phyloP scores from a whole-genome alignment of 2,329 filamentous ascomycete genomes.

The Berkeleyomyces rouxiae region DNA sequence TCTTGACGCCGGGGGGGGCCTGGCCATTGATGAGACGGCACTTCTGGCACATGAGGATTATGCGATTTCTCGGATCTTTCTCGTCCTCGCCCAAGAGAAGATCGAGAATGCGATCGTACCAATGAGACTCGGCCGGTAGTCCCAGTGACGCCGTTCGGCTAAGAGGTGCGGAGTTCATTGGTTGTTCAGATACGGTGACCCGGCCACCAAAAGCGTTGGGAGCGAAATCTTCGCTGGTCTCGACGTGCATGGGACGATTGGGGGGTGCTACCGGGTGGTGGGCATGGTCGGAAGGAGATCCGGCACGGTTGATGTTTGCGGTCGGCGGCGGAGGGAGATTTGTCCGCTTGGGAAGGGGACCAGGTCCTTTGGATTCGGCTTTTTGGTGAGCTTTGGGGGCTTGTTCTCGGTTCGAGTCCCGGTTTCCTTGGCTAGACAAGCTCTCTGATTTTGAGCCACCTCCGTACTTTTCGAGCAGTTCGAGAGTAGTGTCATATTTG shows the following conservation, averaged over 20 bases:
- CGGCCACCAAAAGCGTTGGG: slow-evolving; percentile 46
- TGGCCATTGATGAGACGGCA: slow-evolving; percentile 91
- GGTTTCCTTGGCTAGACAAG: slow-evolving; percentile 8
- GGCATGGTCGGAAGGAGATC: slow-evolving; percentile 18
- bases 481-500: slow-evolving; percentile 86
- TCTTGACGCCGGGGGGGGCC: slow-evolving; percentile 70
- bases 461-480: slow-evolving; percentile 83
- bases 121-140: slow-evolving; percentile 37
- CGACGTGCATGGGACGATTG: slow-evolving; percentile 23
- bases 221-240: slow-evolving; percentile 44
- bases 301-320: slow-evolving; percentile 39
- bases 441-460: slow-evolving; percentile 40
- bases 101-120: slow-evolving; percentile 92
- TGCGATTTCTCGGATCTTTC: slow-evolving; percentile 74
- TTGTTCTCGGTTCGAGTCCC: slow-evolving; percentile 14
- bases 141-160: neutral
- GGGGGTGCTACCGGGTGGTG: slow-evolving; percentile 17
- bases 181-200: slow-evolving; percentile 12
- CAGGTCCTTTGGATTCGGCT: neutral
- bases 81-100: slow-evolving; percentile 90
- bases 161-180: slow-evolving; percentile 11
- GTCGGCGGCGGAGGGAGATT: slow-evolving; percentile 37
- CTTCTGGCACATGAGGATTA: slow-evolving; percentile 65
- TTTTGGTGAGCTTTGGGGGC: slow-evolving; percentile 17
- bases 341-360: slow-evolving; percentile 6